Evolutionary conservation across 495 filamentous ascomycete genomes (phyloP).

Genomic region (Aspergillus panamensis): DNA sequence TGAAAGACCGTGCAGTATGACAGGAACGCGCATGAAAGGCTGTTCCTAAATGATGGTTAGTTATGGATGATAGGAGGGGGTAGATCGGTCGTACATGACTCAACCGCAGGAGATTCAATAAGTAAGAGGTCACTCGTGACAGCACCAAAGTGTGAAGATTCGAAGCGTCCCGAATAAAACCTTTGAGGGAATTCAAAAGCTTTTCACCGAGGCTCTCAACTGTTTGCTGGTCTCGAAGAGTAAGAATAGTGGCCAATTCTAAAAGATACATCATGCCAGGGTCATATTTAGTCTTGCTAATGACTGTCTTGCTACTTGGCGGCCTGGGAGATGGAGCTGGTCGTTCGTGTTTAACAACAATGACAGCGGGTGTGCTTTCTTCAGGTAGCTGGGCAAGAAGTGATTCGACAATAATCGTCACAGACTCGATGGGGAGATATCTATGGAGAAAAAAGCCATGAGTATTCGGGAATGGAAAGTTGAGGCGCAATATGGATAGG

Average conservation of each 20-base stretch:
- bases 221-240: conserved; percentile 70
- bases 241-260: conserved; percentile 82
- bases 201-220: conserved; percentile 69
- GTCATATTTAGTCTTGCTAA: conserved; percentile 65
- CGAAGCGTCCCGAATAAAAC: conserved; percentile 71
- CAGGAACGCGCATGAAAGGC: conserved; percentile 86
- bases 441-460: conserved; percentile 37
- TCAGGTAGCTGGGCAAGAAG: conserved; percentile 84
- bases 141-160: conserved; percentile 76
- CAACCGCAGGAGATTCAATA: conserved; percentile 75
- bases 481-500: neutral
- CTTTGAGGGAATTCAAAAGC: conserved; percentile 75
- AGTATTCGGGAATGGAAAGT: neutral
- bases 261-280: conserved; percentile 83
- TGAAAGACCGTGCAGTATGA: conserved; percentile 87
- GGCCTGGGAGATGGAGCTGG: conserved; percentile 47
- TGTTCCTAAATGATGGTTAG: conserved; percentile 62
- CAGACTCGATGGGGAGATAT: conserved; percentile 61
- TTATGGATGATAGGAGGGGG: neutral
- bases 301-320: conserved; percentile 48
- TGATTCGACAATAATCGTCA: conserved; percentile 66
- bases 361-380: conserved; percentile 73
- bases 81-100: conserved; percentile 67
- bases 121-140: conserved; percentile 80
- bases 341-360: conserved; percentile 81